phyloP scores from a whole-genome alignment of 352 stramenopile genomes.

The Globisporangium perplexum region DNA sequence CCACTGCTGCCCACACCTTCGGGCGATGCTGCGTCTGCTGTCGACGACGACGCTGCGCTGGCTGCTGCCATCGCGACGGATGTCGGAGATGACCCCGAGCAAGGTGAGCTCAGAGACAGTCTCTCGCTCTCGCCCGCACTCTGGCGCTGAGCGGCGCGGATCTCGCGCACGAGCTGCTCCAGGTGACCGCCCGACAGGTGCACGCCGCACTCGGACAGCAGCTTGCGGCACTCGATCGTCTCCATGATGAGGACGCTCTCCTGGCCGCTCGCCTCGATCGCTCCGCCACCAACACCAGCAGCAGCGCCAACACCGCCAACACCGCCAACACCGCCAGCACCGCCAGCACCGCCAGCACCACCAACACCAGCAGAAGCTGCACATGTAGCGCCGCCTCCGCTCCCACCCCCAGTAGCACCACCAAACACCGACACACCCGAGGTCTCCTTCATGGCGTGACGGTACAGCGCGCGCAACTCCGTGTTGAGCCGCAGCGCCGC shows the following conservation, averaged over 20 bases:
- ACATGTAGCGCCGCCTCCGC: no score
- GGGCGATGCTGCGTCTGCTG: background rate
- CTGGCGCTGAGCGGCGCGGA: conserved; percentile 33
- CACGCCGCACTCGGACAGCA: conserved; percentile 40
- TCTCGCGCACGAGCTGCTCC: conserved; percentile 24
- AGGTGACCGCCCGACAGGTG: conserved; percentile 33
- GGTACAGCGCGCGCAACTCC: conserved; percentile 53
- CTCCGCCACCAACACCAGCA: conserved; percentile 1
- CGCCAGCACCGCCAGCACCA: no score
- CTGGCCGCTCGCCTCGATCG: conserved; percentile 7
- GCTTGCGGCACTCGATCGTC: conserved; percentile 39
- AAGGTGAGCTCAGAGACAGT: conserved; percentile 2
- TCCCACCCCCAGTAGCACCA: no score
- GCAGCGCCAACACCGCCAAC: no score
- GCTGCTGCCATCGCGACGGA: no score
- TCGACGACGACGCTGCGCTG: background rate
- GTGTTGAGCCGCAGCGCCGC: conserved; percentile 55
- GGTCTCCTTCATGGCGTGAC: conserved; percentile 33
- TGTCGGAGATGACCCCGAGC: no score
- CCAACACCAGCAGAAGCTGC: no score
- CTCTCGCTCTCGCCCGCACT: conserved; percentile 16
- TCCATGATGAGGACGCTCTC: conserved; percentile 34
- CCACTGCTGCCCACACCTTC: no score
- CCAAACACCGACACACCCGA: no score
- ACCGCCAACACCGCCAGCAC: no score